Evolutionary conservation across 2,329 filamentous ascomycete genomes (phyloP).

Genomic region (Aschersonia sp.): DNA sequence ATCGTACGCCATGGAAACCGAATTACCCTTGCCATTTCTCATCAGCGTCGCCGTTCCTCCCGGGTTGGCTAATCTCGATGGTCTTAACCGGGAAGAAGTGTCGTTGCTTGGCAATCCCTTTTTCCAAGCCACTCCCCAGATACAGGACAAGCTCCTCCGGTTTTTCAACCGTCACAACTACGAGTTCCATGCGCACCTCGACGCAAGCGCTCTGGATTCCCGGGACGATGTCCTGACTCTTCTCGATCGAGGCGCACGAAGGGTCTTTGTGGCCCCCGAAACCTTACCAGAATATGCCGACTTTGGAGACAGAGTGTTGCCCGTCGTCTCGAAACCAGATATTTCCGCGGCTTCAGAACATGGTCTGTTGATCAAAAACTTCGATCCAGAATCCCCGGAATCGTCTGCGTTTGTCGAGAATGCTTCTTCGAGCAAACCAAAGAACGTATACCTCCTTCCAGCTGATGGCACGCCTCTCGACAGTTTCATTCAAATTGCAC

Average conservation of each 20-base stretch:
- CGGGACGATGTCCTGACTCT: constrained; percentile 63
- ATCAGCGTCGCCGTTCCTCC: constrained; percentile 39
- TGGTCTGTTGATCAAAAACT: constrained; percentile 36
- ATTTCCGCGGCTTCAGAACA: constrained; percentile 30
- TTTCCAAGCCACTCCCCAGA: constrained; percentile 35
- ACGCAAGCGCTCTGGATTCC: constrained; percentile 55
- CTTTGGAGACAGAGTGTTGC: constrained; percentile 41
- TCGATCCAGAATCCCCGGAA: constrained; percentile 29
- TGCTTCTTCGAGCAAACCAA: constrained; percentile 29
- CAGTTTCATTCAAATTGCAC: constrained; percentile 30
- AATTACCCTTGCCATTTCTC: constrained; percentile 48
- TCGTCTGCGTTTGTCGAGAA: constrained; percentile 28
- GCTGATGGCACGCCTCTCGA: constrained; percentile 29
- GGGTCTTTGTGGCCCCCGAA: constrained; percentile 63
- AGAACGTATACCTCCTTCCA: constrained; percentile 36
- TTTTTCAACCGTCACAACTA: constrained; percentile 35
- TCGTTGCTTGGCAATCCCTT: constrained; percentile 45
- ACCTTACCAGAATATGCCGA: constrained; percentile 46
- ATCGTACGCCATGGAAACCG: constrained; percentile 41
- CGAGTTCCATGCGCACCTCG: constrained; percentile 54
- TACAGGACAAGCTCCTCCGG: constrained; percentile 28
- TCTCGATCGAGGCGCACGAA: constrained; percentile 72
- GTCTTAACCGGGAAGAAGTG: constrained; percentile 41
- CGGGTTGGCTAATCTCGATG: constrained; percentile 31
- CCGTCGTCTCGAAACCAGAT: constrained; percentile 31